phyloP scores from a whole-genome alignment of 345 rosid genomes.

The Cardamine occulta region DNA sequence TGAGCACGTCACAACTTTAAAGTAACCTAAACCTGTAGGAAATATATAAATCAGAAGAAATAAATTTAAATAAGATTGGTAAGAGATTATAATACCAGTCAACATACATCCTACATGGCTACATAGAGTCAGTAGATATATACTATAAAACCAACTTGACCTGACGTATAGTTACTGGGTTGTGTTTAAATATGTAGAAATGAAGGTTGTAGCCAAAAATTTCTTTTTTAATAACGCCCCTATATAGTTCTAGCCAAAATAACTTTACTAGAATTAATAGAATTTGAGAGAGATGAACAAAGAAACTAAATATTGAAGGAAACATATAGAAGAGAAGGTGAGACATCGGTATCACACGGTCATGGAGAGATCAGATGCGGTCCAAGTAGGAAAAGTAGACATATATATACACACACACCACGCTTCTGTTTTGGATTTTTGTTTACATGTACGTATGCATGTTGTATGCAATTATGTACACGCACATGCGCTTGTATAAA shows the following conservation, averaged over 20 bases:
- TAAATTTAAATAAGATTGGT: background rate
- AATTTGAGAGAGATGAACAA: background rate
- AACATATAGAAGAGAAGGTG: constrained; percentile 34
- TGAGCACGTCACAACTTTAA: constrained; percentile 13
- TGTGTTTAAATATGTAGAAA: background rate
- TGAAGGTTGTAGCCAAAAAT: background rate
- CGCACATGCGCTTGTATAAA: constrained; percentile 31
- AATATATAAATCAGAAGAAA: constrained; percentile 3
- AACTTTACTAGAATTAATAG: background rate
- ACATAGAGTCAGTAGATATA: too few relatives aligned
- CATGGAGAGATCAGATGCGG: constrained; percentile 36
- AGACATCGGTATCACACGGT: constrained; percentile 41
- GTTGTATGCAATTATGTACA: constrained; percentile 29
- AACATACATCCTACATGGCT: too few relatives aligned
- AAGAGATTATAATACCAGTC: background rate
- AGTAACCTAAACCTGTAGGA: background rate
- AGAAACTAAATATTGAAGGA: background rate
- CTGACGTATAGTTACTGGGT: background rate
- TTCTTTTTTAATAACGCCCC: background rate
- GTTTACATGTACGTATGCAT: constrained; percentile 40
- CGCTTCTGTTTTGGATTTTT: constrained; percentile 26
- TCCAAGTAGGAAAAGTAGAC: constrained; percentile 5
- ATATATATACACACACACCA: constrained; percentile 20
- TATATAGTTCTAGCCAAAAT: background rate
- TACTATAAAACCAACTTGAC: too few relatives aligned